These are phyloP conservation scores for Mediolabrus comicus DNA, from an alignment of 108 stramenopile species.

Conservation along the genomic window DNA sequence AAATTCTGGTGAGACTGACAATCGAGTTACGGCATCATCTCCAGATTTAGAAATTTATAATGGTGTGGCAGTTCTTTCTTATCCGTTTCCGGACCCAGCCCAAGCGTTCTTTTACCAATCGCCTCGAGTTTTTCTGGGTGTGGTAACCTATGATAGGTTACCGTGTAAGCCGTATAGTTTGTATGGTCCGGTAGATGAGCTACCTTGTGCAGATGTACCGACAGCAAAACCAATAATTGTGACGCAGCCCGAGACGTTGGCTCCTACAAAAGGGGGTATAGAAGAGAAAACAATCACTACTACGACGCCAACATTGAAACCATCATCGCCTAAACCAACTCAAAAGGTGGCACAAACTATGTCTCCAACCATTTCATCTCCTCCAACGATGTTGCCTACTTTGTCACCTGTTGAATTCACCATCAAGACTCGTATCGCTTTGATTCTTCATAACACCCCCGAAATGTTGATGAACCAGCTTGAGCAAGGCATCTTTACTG, in stretches of 20 bases:
- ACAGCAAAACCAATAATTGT: conserved; percentile 6
- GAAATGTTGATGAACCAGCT: background rate
- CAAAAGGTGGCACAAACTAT: background rate
- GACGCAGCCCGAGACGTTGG: background rate
- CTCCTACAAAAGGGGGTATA: background rate
- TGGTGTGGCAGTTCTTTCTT: conserved; percentile 8
- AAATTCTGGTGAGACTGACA: background rate
- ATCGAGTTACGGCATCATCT: background rate
- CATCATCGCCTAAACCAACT: background rate
- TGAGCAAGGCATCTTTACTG: background rate
- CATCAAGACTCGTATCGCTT: background rate
- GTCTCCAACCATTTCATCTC: background rate
- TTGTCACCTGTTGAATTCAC: background rate
- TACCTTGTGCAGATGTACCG: conserved; percentile 26
- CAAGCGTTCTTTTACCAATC: background rate
- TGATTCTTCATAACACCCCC: background rate
- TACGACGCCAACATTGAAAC: background rate
- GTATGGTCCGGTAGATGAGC: conserved; percentile 7
- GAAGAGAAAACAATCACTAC: background rate
- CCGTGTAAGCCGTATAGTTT: conserved; percentile 24
- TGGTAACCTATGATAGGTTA: conserved; percentile 13
- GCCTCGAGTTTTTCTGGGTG: conserved; percentile 1
- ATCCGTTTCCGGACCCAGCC: background rate
- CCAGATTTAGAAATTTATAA: conserved; percentile 20
- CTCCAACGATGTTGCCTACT: conserved; percentile 10